Base-by-base conservation (phyloP, 805 yeast species). In the Yarrowia hollandica region DNA sequence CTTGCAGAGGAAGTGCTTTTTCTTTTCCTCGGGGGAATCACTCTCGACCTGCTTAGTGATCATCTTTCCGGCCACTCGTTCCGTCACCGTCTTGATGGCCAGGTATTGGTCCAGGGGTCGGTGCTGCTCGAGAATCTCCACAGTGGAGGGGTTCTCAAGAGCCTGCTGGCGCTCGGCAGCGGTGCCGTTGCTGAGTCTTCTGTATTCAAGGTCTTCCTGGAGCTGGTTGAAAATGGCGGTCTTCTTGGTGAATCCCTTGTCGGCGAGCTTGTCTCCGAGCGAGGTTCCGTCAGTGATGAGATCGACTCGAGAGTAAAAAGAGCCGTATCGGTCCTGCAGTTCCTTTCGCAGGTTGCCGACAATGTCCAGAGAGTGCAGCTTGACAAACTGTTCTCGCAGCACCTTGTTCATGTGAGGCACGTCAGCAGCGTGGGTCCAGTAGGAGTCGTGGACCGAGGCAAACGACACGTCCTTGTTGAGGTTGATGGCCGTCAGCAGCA, bases 371-470 rank as follows among this genome's bases (percentile, higher is more conserved):
- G 80, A 80, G 70, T 92, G 97, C 60, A 92, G 75, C 56, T 79
- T 74, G 62, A 94, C 85, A 70, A 92, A 92, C 61, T 88, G 84
- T 33, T 86, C 84, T 68, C 99, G 80, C 63, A 94, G 75, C 42
- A 80, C 74, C 12, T 66, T 67, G 71, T 84, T 89, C 94, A 92
- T 85, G 3, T 68, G 69, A 61, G 84, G 85, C 38, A 92, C 83
- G 69, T 88, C 92, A 52, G 82, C 75, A 1, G 99, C 97, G 70
- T 94, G 98, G 0, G 98, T 90, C 99, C 99, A 92, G 71, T 88
- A 92, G 0, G 98, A 92, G 71, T 92, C 99, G 72, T 92, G 99
- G 21, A 92, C 99, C 0, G 98, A 84, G 0, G 98, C 97, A 77
- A 94, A 92, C 11, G 83, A 76, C 52, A 94, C 72, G 0, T 81